These are phyloP conservation scores for Alternaria sp. DNA, from an alignment of 2,329 filamentous ascomycete species.

Conservation along the genomic window DNA sequence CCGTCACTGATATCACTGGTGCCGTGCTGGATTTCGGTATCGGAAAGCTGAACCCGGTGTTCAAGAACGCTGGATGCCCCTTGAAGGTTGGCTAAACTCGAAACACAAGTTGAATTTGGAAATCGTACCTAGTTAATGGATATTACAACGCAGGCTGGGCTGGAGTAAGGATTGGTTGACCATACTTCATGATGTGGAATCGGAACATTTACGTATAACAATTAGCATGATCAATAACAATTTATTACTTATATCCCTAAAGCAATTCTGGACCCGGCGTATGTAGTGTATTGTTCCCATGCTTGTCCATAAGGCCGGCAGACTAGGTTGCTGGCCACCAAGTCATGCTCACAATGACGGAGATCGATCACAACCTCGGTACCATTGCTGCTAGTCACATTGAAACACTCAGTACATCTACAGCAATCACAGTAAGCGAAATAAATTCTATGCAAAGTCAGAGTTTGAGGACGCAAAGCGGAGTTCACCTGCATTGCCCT, in stretches of 20 bases:
- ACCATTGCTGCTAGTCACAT: too few relatives aligned
- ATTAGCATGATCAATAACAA: neutral
- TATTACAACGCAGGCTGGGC: neutral
- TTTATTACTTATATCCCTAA: neutral
- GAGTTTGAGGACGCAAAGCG: too few relatives aligned
- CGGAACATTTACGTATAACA: neutral
- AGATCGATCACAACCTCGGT: neutral
- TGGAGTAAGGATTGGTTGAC: neutral
- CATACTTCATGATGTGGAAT: neutral
- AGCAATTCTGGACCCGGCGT: too few relatives aligned
- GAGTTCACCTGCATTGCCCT: too few relatives aligned
- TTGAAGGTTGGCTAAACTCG: neutral
- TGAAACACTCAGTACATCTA: too few relatives aligned
- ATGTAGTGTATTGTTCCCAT: neutral
- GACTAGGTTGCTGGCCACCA: neutral
- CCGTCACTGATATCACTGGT: conserved; percentile 21
- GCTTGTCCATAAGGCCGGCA: neutral
- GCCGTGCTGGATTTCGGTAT: conserved; percentile 24
- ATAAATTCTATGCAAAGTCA: too few relatives aligned
- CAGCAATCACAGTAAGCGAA: too few relatives aligned
- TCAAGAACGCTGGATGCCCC: conserved; percentile 54
- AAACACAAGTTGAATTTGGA: neutral
- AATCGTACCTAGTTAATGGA: neutral
- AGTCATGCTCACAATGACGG: neutral
- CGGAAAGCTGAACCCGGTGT: conserved; percentile 34